Conservation (phyloP, 2,329 filamentous ascomycete genomes). For the Trichoderma harzianum region DNA sequence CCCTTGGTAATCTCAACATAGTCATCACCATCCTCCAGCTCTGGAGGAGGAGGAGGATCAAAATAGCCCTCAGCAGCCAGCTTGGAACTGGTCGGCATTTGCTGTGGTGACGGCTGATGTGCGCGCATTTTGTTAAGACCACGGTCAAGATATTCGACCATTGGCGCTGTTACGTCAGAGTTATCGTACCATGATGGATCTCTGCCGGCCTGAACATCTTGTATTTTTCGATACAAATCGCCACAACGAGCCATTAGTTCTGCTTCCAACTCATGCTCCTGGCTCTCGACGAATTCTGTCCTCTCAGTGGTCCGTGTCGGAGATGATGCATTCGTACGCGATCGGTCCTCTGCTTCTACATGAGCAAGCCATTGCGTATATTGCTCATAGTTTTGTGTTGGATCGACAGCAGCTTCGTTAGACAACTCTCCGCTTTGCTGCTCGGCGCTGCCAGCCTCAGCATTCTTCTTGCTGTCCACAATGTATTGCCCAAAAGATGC, state of each 20-base stretch:
- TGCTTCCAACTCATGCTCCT: conserved; percentile 47
- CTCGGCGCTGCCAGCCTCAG: conserved; percentile 38
- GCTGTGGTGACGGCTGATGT: conserved; percentile 21
- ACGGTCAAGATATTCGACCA: conserved; percentile 48
- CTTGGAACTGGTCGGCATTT: conserved; percentile 30
- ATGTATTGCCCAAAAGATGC: conserved; percentile 51
- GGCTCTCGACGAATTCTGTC: conserved; percentile 38
- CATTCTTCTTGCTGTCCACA: conserved; percentile 40
- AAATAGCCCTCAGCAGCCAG: conserved; percentile 29
- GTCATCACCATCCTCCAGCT: conserved; percentile 31
- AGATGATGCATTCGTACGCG: conserved; percentile 36
- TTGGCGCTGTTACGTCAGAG: conserved; percentile 44
- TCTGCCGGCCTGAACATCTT: conserved; percentile 31
- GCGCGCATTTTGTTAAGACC: conserved; percentile 44
- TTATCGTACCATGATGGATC: conserved; percentile 31
- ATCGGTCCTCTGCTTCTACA: conserved; percentile 43
- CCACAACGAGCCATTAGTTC: conserved; percentile 48
- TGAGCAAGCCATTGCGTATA: conserved; percentile 45
- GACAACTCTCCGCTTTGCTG: not conserved
- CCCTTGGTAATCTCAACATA: conserved; percentile 34
- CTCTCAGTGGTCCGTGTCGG: conserved; percentile 40
- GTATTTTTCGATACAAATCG: conserved; percentile 44
- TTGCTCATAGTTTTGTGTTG: conserved; percentile 32
- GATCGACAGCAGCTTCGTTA: conserved; percentile 15
- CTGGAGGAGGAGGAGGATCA: conserved; percentile 25